Evolutionary conservation across 768 basidiomycete genomes (phyloP).

Genomic region (Lactarius sanguifluus): DNA sequence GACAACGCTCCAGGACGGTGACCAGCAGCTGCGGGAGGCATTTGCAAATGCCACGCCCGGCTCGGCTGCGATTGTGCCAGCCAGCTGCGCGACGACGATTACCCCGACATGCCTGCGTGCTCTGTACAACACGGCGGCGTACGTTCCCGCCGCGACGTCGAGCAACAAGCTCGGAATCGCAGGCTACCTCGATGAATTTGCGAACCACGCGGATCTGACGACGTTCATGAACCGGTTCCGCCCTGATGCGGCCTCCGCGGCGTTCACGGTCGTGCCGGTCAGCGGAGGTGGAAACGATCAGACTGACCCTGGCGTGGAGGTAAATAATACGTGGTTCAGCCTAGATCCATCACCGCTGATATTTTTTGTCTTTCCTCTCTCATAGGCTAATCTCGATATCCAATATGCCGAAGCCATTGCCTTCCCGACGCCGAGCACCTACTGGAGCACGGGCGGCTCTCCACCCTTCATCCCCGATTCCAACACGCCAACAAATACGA

Average conservation of each 20-base stretch:
- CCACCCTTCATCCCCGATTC: constrained; percentile 58
- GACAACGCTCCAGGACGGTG: constrained; percentile 20
- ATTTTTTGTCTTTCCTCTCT: neutral
- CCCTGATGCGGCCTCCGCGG: too few relatives aligned
- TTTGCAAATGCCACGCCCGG: too few relatives aligned
- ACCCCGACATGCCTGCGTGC: constrained; percentile 6
- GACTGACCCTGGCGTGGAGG: too few relatives aligned
- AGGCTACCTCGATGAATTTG: too few relatives aligned
- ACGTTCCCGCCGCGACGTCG: too few relatives aligned
- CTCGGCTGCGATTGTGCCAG: constrained; percentile 38
- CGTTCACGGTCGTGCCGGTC: too few relatives aligned
- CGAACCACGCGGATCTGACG: too few relatives aligned
- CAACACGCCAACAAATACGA: constrained; percentile 44
- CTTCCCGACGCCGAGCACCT: constrained; percentile 58
- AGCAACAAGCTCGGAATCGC: constrained; percentile 34
- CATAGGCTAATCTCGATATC: constrained; percentile 39
- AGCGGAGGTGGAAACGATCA: too few relatives aligned
- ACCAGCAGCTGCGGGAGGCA: too few relatives aligned
- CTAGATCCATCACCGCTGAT: neutral
- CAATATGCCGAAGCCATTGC: constrained; percentile 40
- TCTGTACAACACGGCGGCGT: constrained; percentile 37
- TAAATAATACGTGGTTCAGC: too few relatives aligned
- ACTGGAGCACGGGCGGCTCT: constrained; percentile 65
- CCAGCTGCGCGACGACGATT: too few relatives aligned
- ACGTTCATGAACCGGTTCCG: too few relatives aligned